Base-by-base conservation (phyloP, 768 basidiomycete species). In the Calocybe cyanea region DNA sequence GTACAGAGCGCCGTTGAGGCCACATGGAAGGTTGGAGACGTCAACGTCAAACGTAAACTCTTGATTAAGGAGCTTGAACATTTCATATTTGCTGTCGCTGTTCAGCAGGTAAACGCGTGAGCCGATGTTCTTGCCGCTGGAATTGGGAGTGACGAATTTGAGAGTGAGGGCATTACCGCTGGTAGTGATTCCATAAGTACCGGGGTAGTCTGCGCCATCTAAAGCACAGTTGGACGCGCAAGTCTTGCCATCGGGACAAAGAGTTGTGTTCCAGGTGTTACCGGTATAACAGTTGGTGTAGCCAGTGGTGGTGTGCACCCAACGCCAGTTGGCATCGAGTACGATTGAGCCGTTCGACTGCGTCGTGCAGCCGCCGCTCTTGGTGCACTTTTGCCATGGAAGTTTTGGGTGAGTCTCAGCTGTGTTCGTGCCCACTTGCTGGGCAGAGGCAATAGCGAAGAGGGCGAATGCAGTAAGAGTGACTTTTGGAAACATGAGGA, bases 1-100 rank as follows among this genome's bases (percentile, higher is more conserved):
- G 69, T 81, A 81, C 43, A 81, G 64, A n/a, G 79, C 79, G 53
- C 75, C 80, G 60, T 82, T 82, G 56, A 82, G 69, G 51, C 78
- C 79, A 56, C 78, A 79, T 21, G 71, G 71, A 41, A 81, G 70
- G 57, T 77, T 67, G 51, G 77, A 76, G 50, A 81, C 68, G 58
- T 80, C 77, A 56, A 81, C 77, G 62, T 78, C 76, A 65, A 81
- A 80, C 9, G 43, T 45, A 35, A 45, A 45, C 43, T 45, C 49
- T 30, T 50, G 49, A 35, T 50, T 50, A 14, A 46, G 49, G 17
- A 50, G 23, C 30, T 50, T 43, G 36, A 50, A 50, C 8, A 43
- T 11, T 32, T 50, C 55, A 69, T 81, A 81, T 32, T 59, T 52
- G 52, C 63, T 60, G 43, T 70, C 68, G 61, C 61, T 64, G 46